A percentile compares a stretch with the other conserved stretches of the same genome.
phyloP scores from a whole-genome alignment of 176 grass and related monocot genomes.

The Oryza meyeriana region DNA sequence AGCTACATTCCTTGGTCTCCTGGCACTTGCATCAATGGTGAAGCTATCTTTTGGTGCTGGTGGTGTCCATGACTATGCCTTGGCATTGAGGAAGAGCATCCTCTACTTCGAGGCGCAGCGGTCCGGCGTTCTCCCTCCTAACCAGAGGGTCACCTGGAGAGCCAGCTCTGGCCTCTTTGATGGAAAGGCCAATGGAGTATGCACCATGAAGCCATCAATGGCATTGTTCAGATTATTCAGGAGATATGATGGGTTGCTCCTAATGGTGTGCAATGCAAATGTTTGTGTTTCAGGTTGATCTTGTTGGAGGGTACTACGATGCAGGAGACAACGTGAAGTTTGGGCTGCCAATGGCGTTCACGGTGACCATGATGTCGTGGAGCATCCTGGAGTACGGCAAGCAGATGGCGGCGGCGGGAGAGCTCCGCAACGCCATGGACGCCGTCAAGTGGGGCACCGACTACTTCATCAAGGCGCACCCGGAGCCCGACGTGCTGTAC shows the following conservation, averaged over 20 bases:
- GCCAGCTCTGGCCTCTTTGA: conserved; percentile 80
- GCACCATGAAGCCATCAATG: not conserved
- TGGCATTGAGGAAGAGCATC: conserved; percentile 82
- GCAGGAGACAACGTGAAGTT: conserved; percentile 96
- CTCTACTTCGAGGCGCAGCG: conserved; percentile 94
- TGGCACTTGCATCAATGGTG: conserved; percentile 27
- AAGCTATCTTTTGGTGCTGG: conserved; percentile 13
- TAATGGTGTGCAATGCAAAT: not conserved
- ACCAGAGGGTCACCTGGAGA: conserved; percentile 81
- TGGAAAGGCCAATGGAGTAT: conserved; percentile 82
- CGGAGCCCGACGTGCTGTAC: conserved; percentile 78
- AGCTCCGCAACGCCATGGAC: conserved; percentile 83
- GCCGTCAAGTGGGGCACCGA: conserved; percentile 94
- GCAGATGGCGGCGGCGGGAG: conserved; percentile 66
- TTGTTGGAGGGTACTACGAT: conserved; percentile 91
- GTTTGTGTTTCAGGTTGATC: conserved; percentile 50
- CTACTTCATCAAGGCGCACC: conserved; percentile 96
- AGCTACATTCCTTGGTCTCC: not conserved
- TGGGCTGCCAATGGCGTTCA: conserved; percentile 91
- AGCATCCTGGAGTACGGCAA: conserved; percentile 82
- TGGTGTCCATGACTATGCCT: conserved; percentile 63
- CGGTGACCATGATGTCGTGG: conserved; percentile 97
- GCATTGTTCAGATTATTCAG: not conserved
- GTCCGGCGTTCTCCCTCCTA: conserved; percentile 64
- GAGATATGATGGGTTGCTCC: not conserved